Evolutionary conservation across 768 basidiomycete genomes (phyloP), one percentile per base, ranked within the genome.

Genomic region (Lactifluus echinatus): DNA sequence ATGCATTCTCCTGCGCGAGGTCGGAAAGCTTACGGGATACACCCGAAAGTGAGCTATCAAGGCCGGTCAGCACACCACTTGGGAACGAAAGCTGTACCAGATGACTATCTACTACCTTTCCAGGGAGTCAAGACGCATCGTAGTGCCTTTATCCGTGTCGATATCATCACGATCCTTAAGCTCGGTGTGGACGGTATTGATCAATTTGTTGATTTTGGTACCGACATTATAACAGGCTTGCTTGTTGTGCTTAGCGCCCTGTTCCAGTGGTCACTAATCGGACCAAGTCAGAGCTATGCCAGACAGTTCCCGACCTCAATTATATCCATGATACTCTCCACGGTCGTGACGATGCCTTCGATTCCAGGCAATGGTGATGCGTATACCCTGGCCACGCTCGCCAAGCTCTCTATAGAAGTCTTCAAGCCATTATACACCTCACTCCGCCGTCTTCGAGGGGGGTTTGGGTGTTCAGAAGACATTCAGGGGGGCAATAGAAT

Each of bases 211-310:
- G 51, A 61, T 44, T 14, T 57, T 61, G 28, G 19, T 3, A 17
- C 60, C 46, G 31, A 61, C 28, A 12, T 53, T 47, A 19, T 61
- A 61, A 34, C 60, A 61, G 26, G 50, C 56, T 52, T 61, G 56
- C 14, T 61, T 61, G 28, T 61, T 61, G 34, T 61, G 60, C 31
- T 61, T 61, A 24, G 56, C 46, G 12, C 50, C 47, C 60, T 61
- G 21, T 10, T 17, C 11, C 26, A 43, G 6, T 19, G n/a, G n/a
- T n/a, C n/a, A n/a, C n/a, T n/a, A 8, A 44, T 54, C 34, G 54
- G 34, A 29, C 24, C 33, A 43, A 12, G 8, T 44, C 31, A 31
- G 8, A 24, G 21, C 8, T 17, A 7, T 26, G 31, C 2, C 14
- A 23, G 33, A 49, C 17, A 29, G 15, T 2, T 33, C 7, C 45